Conservation (phyloP, 805 yeast species). For the Cyberlindnera americana region DNA sequence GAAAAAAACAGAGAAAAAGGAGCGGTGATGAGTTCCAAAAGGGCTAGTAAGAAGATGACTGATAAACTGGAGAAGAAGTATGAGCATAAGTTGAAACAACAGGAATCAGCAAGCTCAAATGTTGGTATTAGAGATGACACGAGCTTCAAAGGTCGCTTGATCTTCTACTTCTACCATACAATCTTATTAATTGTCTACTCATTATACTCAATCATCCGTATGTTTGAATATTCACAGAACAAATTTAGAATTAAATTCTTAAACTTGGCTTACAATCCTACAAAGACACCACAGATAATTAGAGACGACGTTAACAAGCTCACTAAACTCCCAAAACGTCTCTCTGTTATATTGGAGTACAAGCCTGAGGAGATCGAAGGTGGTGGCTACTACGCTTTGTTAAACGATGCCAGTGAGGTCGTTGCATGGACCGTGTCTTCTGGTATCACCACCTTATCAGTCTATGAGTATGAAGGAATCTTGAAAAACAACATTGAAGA, state of each 20-base stretch:
- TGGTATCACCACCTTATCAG: conserved; percentile 67
- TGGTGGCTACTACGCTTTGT: conserved; percentile 81
- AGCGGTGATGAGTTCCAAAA: too few species aligned
- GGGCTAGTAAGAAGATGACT: too few species aligned
- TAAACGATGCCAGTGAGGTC: conserved; percentile 73
- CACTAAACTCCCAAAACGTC: conserved; percentile 69
- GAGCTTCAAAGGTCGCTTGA: conserved; percentile 10
- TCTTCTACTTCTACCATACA: conserved; percentile 22
- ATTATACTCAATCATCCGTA: conserved; percentile 52
- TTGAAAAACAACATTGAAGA: conserved; percentile 53
- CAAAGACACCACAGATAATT: conserved; percentile 79
- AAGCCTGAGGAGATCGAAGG: conserved; percentile 79
- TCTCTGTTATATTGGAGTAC: conserved; percentile 73
- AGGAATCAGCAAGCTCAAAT: too few species aligned
- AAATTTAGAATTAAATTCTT: conserved; percentile 52
- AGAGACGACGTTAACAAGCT: conserved; percentile 75
- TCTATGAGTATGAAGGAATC: conserved; percentile 78
- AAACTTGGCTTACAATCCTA: conserved; percentile 62
- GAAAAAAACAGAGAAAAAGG: too few species aligned
- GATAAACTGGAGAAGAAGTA: too few species aligned
- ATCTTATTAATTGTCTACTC: conserved; percentile 49
- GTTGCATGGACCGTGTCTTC: conserved; percentile 87
- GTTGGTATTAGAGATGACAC: conserved; percentile 3
- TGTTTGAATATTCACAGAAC: conserved; percentile 49
- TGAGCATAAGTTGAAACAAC: too few species aligned